Evolutionary conservation across 805 yeast species (phyloP).

Genomic region (Barnettozyma sp.): DNA sequence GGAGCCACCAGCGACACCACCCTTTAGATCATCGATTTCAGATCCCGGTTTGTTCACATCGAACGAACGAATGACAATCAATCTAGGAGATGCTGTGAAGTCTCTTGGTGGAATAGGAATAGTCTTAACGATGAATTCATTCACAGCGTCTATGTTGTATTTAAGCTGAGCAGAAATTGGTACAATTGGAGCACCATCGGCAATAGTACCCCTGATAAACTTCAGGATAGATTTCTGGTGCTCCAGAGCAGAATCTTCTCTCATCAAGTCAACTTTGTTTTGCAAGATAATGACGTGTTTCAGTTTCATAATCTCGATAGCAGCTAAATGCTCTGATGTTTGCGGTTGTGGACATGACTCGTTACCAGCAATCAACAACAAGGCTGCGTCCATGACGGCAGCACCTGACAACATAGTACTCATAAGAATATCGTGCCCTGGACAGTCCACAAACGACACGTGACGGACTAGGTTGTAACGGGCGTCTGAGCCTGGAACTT

Average conservation of each 20-base stretch:
- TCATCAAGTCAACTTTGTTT: slow-evolving; percentile 97
- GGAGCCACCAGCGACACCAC: slow-evolving; percentile 99
- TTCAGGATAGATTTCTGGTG: slow-evolving; percentile 89
- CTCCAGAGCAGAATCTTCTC: slow-evolving; percentile 92
- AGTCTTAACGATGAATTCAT: slow-evolving; percentile 89
- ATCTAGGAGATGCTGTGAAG: slow-evolving; percentile 86
- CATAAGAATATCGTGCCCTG: slow-evolving; percentile 99
- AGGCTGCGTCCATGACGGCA: slow-evolving; percentile 99
- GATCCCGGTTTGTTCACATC: slow-evolving; percentile 99
- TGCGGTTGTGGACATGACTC: slow-evolving; percentile 99
- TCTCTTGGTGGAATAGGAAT: slow-evolving; percentile 97
- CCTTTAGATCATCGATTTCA: slow-evolving; percentile 92
- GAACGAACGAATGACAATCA: slow-evolving; percentile 95
- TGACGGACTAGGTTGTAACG: slow-evolving; percentile 90
- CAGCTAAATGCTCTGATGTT: slow-evolving; percentile 98
- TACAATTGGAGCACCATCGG: slow-evolving; percentile 98
- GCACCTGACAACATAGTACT: slow-evolving; percentile 99
- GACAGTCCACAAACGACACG: slow-evolving; percentile 98
- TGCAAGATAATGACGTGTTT: slow-evolving; percentile 94
- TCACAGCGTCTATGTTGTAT: slow-evolving; percentile 97
- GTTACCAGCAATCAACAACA: slow-evolving; percentile 92
- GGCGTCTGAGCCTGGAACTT: slow-evolving; percentile 80
- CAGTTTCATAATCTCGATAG: slow-evolving; percentile 98
- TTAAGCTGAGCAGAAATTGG: slow-evolving; percentile 98
- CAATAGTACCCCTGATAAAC: slow-evolving; percentile 95